Base-by-base conservation (phyloP, 1,139 yeast genomes). In the Kluyveromyces marxianus region DNA sequence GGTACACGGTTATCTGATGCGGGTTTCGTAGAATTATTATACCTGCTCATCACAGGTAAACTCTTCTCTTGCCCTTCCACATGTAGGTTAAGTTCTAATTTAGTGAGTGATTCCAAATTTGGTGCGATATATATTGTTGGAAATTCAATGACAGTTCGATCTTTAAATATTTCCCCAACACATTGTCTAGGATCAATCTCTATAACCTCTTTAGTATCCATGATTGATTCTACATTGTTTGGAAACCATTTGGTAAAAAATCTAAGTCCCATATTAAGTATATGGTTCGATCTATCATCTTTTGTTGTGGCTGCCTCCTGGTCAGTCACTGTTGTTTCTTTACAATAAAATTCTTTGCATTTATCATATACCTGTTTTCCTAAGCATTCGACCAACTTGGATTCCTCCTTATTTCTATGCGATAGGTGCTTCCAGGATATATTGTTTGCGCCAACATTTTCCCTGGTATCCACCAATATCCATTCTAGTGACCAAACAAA, bases 401-500 rank as follows among this genome's bases (percentile, higher is more conserved):
- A 58, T 2, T 59, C 60, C 45, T 62, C 67, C 48, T 70, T 74
- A 25, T 76, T 61, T 44, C 77, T 62, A 50, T 71, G 77, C 7
- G 66, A 61, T 7, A 53, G 46, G 10, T 63, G 54, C 29, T 56
- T 41, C 34, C 59, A 59, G 4, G 48, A 46, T 0, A 64, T 66
- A 3, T 14, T 14, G 21, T 14, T 14, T 14, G 21, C 1, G 2
- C 21, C 21, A 14, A 14, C 21, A 14, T 14, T 14, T 14, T 56
- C 52, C 7, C 36, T 44, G 2, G 37, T 37, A 3, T 51, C 56
- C 8, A 52, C 41, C 32, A 69, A 66, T n/a, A 74, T 56, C 85
- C 89, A 83, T 60, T 89, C 95, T 0, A 88, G 64, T 0, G 96
- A 83, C 96, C 97, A 89, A 25, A 76, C 75, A 60, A 76, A 83